A percentile compares a stretch with the other conserved stretches of the same genome.
Evolutionary conservation across 164 flowering plant genomes (phyloP).

Genomic region (Chloranthus sessilifolius): DNA sequence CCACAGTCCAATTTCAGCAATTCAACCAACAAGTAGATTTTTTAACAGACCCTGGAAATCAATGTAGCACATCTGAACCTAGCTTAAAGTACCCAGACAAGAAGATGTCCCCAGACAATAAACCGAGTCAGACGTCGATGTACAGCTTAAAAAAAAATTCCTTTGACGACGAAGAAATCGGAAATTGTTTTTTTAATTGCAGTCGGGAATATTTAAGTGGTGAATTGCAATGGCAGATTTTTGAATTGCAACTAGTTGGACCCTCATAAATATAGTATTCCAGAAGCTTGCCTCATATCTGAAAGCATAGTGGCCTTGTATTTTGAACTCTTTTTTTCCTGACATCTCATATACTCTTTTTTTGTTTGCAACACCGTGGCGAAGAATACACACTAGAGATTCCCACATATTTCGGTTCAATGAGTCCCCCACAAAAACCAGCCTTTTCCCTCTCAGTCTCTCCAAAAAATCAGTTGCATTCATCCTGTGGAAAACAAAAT

Average conservation of each 20-base stretch:
- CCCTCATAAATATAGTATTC: not conserved
- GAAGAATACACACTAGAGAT: conserved; percentile 76
- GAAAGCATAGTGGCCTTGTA: conserved; percentile 69
- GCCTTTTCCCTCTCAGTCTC: conserved; percentile 66
- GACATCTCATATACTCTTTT: conserved; percentile 67
- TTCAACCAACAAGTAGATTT: too few relatives aligned
- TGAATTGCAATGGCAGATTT: not conserved
- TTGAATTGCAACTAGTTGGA: too few relatives aligned
- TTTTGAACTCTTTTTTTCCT: conserved; percentile 62
- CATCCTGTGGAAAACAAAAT: conserved; percentile 31
- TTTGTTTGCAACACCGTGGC: conserved; percentile 47
- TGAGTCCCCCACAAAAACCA: conserved; percentile 86
- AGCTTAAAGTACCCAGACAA: too few relatives aligned
- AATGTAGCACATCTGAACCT: too few relatives aligned
- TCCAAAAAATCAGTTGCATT: conserved; percentile 73
- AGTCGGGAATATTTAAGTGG: not conserved
- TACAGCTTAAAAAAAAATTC: too few relatives aligned
- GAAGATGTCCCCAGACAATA: too few relatives aligned
- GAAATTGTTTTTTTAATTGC: not conserved
- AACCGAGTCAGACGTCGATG: too few relatives aligned
- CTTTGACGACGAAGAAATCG: not conserved
- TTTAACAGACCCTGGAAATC: too few relatives aligned
- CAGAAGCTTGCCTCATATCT: conserved; percentile 59
- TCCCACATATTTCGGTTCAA: conserved; percentile 97
- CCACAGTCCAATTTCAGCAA: too few relatives aligned